phyloP scores from a whole-genome alignment of 257 asterid genomes.

The Verbena officinalis region DNA sequence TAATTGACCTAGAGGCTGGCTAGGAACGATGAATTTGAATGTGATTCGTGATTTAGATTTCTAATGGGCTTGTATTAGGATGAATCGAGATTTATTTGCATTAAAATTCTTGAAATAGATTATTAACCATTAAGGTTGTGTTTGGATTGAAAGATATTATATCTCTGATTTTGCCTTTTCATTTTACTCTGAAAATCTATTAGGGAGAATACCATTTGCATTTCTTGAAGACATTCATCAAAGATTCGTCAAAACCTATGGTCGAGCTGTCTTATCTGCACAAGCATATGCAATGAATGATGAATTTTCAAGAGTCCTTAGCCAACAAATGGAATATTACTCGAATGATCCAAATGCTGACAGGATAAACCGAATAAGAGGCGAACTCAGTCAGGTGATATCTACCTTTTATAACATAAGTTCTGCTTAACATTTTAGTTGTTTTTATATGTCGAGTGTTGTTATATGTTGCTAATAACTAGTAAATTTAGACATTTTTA shows the following conservation, averaged over 20 bases:
- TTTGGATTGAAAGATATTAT: no score
- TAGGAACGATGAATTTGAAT: no score
- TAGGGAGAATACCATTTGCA: slow-evolving; percentile 97
- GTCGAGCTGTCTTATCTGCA: slow-evolving; percentile 92
- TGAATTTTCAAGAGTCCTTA: slow-evolving; percentile 91
- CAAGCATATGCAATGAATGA: slow-evolving; percentile 99
- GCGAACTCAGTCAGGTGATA: slow-evolving; percentile 99
- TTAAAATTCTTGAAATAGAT: no score
- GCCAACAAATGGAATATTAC: slow-evolving; percentile 95
- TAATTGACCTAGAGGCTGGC: no score
- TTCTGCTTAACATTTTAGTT: slow-evolving; percentile 12
- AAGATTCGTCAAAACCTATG: slow-evolving; percentile 92
- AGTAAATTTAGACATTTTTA: slow-evolving; percentile 1
- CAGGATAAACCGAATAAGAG: slow-evolving; percentile 86
- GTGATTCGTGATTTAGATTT: no score
- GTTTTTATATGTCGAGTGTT: neutral
- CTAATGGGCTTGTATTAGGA: no score
- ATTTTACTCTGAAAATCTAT: slow-evolving; percentile 21
- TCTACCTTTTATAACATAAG: slow-evolving; percentile 2
- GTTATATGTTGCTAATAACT: slow-evolving; percentile 22
- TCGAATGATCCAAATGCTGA: slow-evolving; percentile 98
- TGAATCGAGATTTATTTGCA: no score
- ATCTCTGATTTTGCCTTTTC: no score
- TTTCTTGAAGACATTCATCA: slow-evolving; percentile 98
- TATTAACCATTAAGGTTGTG: no score